Evolutionary conservation across 176 grass and related monocot species (phyloP), one percentile per base, ranked within the genome.

Genomic region (Cocos nucifera): DNA sequence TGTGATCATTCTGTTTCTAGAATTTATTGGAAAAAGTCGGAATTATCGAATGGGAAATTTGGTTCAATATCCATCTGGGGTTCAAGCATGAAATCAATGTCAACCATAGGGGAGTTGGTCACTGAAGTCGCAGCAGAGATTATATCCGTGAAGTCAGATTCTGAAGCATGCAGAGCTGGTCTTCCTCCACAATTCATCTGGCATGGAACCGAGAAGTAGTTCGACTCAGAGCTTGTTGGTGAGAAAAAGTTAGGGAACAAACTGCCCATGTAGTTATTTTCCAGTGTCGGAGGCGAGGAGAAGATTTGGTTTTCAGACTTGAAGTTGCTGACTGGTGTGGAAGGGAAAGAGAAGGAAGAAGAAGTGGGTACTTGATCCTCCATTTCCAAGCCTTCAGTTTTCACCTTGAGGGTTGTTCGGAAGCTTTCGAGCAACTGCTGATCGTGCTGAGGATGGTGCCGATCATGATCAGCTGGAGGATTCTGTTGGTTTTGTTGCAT

Each of bases 91-190:
- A 57, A 53, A 57, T 16, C 17, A n/a, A 66, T 15, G 22, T 71
- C 59, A 6, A 59, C 56, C 62, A 44, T 29, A 1, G 74, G 57
- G 32, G 70, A 68, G 17, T 65, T 72, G 27, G 17, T 69, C 2
- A 12, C 54, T 51, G 64, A 64, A 29, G 64, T 54, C 21, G 78
- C 75, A 29, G 74, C 73, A 17, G 75, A 74, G 24, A 89, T 53
- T 9, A 95, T 73, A 57, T 90, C 77, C 53, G 55, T 77, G 68
- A 90, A 71, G 64, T 83, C 86, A 16, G 70, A 73, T 10, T 53
- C 89, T 14, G 22, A 50, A 28, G 35, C 10, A 22, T 30, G 64
- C 29, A 55, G 67, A 61, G 26, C 17, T 49, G 50, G 21, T 5
- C 7, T 17, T 15, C 39, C 23, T 32, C 19, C 79, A 57, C 32